phyloP scores from a whole-genome alignment of 2,329 filamentous ascomycete genomes.

The Dothistroma septosporum region DNA sequence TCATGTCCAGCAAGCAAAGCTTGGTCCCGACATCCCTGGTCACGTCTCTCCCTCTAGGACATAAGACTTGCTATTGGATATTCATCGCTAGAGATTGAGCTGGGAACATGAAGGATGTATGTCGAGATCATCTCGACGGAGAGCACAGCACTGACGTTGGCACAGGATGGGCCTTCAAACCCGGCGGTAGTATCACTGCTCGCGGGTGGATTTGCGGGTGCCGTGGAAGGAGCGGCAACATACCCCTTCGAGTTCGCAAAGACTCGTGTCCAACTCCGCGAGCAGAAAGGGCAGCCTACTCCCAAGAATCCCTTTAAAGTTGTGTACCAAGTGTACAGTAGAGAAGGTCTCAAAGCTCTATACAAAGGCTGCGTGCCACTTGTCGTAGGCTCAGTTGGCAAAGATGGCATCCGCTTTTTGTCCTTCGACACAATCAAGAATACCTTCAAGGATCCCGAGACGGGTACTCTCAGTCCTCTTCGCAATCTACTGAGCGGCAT shows the following conservation, averaged over 20 bases:
- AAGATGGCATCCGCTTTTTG: conserved; percentile 63
- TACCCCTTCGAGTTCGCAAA: conserved; percentile 68
- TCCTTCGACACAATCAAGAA: conserved; percentile 64
- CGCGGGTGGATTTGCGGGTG: conserved; percentile 36
- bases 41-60: neutral
- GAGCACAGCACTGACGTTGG: neutral
- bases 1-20: neutral
- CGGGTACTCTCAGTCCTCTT: conserved; percentile 53
- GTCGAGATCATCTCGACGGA: neutral
- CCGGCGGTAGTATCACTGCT: conserved; percentile 35
- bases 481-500: conserved; percentile 62
- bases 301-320: conserved; percentile 57
- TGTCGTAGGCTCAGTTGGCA: conserved; percentile 57
- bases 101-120: conserved; percentile 19
- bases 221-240: conserved; percentile 33
- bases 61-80: neutral
- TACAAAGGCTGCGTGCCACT: conserved; percentile 62
- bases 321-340: conserved; percentile 51
- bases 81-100: neutral
- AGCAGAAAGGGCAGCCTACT: conserved; percentile 41
- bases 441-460: conserved; percentile 51
- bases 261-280: conserved; percentile 57
- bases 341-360: conserved; percentile 55
- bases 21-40: neutral
- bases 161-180: conserved; percentile 23